Base-by-base conservation (phyloP, 192 early-diverging fungal species). In the Backusella morwellensis region DNA sequence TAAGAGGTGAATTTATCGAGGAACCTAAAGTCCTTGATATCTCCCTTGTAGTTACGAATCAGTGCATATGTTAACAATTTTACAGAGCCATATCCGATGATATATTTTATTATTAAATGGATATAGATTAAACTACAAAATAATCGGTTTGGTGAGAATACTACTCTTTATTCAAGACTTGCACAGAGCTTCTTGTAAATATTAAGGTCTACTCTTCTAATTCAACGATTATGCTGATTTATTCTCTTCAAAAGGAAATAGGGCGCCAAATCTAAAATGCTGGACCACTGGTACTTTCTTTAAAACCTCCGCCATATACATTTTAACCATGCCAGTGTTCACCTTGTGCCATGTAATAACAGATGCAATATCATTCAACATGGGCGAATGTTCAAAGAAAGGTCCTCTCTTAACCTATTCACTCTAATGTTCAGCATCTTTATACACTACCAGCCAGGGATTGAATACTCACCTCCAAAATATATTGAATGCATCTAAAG, bases 281-380 rank as follows among this genome's bases (percentile, higher is more conserved):
- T 99, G 97, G 84, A 98, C 96, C 23, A 99, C 95, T 2, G 97
- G 97, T 42, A 97, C 89, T 81, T 99, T 99, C 36, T 90, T 91
- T 19, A 96, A 81, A 1, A 95, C 97, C 72, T 99, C 97, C 0
- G 92, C 96, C 21, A 88, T 80, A 88, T 95, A 98, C 96, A 98
- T 97, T 81, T 97, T 99, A 56, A 93, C 77, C 91, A 98, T 91
- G 12, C 97, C 97, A 17, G 87, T 74, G 71, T 97, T 94, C 29
- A 99, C 93, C 85, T 99, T 99, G 36, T 86, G 83, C 97, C 97
- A 98, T 19, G 85, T 89, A 68, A 91, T 92, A 34, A 96, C 97
- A 26, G 88, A 93, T 68, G 93, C 93, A 68, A 99, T 97, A 81
- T 99, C 96, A 82, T 95, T 91, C 29, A 98, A 85, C 91, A 99